phyloP scores from a whole-genome alignment of 2,329 filamentous ascomycete species.

The Beauveria varroae region DNA sequence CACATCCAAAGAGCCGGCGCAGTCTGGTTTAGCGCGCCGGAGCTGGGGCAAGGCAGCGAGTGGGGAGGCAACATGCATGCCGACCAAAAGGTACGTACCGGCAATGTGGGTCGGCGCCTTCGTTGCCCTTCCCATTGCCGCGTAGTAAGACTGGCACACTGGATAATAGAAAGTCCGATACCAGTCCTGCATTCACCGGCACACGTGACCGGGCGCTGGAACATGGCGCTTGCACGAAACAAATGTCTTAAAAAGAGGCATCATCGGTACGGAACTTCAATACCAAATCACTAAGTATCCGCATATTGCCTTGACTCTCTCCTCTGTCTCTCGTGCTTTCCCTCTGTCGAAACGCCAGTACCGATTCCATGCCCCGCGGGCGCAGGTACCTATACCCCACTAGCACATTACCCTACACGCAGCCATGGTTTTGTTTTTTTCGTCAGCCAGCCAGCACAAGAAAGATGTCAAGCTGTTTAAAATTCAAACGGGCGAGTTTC shows the following conservation, averaged over 20 bases:
- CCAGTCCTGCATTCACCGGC: not conserved
- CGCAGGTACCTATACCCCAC: too few relatives aligned
- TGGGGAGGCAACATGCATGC: slow-evolving; percentile 19
- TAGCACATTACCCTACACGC: not conserved
- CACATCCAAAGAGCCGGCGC: slow-evolving; percentile 24
- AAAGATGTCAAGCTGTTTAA: not conserved
- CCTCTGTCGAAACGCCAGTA: too few relatives aligned
- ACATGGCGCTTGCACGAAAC: not conserved
- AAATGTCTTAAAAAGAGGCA: too few relatives aligned
- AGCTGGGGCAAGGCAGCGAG: not conserved
- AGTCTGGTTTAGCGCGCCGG: slow-evolving; percentile 25
- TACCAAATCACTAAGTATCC: too few relatives aligned
- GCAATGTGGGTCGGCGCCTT: too few relatives aligned
- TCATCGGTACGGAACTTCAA: too few relatives aligned
- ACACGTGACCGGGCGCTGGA: not conserved
- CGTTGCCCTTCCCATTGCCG: too few relatives aligned
- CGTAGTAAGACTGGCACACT: too few relatives aligned
- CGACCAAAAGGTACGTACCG: not conserved
- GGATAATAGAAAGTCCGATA: slow-evolving; percentile 3
- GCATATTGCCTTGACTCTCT: too few relatives aligned
- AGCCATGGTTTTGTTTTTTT: not conserved
- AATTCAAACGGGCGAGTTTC: too few relatives aligned
- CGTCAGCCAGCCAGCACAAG: not conserved
- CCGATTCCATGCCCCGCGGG: too few relatives aligned
- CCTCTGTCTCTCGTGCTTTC: too few relatives aligned